Conservation (phyloP, 129 eudicot species). For the Helianthus tuberosus region DNA sequence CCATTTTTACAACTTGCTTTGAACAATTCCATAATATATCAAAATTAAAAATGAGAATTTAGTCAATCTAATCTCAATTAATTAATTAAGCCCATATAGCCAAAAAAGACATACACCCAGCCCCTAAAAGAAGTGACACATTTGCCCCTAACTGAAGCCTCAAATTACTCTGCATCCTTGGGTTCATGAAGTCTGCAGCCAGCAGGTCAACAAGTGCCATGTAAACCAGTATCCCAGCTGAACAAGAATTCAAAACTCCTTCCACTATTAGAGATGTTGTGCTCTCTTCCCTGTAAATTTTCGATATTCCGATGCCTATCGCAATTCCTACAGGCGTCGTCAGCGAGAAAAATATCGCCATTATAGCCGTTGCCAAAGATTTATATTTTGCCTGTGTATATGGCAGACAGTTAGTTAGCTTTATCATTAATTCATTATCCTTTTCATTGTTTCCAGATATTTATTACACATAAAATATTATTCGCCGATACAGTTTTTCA, state of each 20-base stretch:
- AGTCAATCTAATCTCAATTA: background rate
- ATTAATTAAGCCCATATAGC: slow-evolving; percentile 66
- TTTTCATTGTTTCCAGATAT: too few species aligned
- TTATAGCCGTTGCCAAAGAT: slow-evolving; percentile 48
- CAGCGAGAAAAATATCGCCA: slow-evolving; percentile 69
- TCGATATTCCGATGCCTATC: slow-evolving; percentile 67
- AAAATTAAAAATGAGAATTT: slow-evolving; percentile 7
- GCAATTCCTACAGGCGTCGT: slow-evolving; percentile 77
- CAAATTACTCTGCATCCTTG: slow-evolving; percentile 60
- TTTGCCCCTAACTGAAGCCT: slow-evolving; percentile 71
- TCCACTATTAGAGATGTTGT: slow-evolving; percentile 54
- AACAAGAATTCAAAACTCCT: slow-evolving; percentile 65
- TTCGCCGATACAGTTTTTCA: too few species aligned
- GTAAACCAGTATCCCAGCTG: slow-evolving; percentile 74
- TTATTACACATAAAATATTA: too few species aligned
- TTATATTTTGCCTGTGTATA: slow-evolving; percentile 57
- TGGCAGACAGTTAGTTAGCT: too few species aligned
- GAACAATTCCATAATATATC: slow-evolving; percentile 10
- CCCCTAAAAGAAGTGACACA: slow-evolving; percentile 63
- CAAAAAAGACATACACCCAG: slow-evolving; percentile 71
- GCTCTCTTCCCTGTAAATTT: slow-evolving; percentile 54
- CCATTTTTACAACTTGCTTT: slow-evolving; percentile 10
- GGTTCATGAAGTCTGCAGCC: slow-evolving; percentile 85
- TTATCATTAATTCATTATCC: too few species aligned
- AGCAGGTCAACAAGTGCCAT: slow-evolving; percentile 82